Evolutionary conservation across 192 early-diverging fungal genomes (phyloP), one percentile per base, ranked within the genome.

Genomic region (Coemansia sp.): DNA sequence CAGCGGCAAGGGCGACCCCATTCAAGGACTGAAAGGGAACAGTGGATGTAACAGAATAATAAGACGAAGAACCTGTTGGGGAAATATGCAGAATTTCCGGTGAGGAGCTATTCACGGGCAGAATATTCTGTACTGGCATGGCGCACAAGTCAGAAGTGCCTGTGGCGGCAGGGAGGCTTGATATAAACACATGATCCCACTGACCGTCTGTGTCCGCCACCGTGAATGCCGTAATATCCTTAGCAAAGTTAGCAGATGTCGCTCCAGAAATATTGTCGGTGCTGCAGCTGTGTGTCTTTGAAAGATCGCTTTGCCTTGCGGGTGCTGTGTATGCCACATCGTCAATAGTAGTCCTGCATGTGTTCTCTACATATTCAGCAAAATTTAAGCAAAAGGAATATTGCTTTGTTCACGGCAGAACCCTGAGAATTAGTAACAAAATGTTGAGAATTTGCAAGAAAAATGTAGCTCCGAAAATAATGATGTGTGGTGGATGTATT

Each of bases 131-230:
- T 50, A 56, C 50, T 44, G 65, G 36, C 65, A 64, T 78, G 75
- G 75, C 69, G 70, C 64, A 50, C 56, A 72, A 65, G 69, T 78
- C 69, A 65, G 65, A 56, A 78, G 55, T 78, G 75, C 17, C 55
- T 22, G 75, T 78, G 75, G 75, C 75, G 70, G 59, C 41, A 65
- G 64, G 54, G 75, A 53, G 75, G 75, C 75, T 78, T 78, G 75
- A 68, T 78, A 59, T 50, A 61, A 65, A 50, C 50, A 65, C 65
- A 53, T 58, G 70, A 48, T 61, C 65, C 69, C 60, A 71, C 45
- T 53, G 62, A 38, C 44, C 52, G 42, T 62, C 57, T 37, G 55
- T 56, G 55, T 38, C 40, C 28, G 70, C 62, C 62, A 65, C 55
- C 15, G 23, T 57, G 62, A 68, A 64, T 52, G 61, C 22, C 33